Evolutionary conservation across 2,329 filamentous ascomycete genomes (phyloP).

Genomic region (Zymoseptoria pseudotritici): DNA sequence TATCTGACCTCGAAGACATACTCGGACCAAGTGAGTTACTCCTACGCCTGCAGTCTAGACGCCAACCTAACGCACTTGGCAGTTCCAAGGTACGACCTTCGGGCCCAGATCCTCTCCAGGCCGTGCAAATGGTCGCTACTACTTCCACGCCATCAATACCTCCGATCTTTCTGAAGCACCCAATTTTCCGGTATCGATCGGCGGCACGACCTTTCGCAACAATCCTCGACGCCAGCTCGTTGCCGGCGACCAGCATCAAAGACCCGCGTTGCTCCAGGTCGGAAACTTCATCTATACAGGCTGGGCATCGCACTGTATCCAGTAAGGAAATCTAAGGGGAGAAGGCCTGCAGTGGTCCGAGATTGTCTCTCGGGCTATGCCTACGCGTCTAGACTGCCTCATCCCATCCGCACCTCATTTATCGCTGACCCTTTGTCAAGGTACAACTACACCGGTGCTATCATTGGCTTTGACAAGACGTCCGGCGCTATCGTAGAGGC

Average conservation of each 20-base stretch:
- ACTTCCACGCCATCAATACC: slow-evolving; percentile 6
- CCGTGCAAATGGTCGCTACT: slow-evolving; percentile 6
- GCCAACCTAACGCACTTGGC: background rate
- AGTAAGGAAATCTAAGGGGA: background rate
- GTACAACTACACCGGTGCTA: slow-evolving; percentile 7
- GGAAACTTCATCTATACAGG: slow-evolving; percentile 8
- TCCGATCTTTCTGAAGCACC: slow-evolving; percentile 2
- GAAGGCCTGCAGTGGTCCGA: background rate
- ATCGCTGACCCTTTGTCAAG: background rate
- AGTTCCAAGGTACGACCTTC: slow-evolving; percentile 4
- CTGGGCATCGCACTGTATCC: slow-evolving; percentile 5
- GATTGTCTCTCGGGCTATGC: background rate
- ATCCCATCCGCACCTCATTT: too few relatives aligned
- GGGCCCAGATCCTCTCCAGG: slow-evolving; percentile 1
- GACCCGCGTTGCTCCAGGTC: slow-evolving; percentile 6
- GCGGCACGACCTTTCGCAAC: slow-evolving; percentile 3
- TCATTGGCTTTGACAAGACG: slow-evolving; percentile 2
- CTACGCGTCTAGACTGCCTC: too few relatives aligned
- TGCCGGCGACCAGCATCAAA: slow-evolving; percentile 4
- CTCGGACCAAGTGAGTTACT: background rate
- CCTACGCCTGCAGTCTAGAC: background rate
- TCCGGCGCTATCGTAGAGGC: slow-evolving; percentile 5
- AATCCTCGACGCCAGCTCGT: slow-evolving; percentile 3
- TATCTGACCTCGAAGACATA: slow-evolving; percentile 8
- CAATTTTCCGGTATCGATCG: slow-evolving; percentile 2